A percentile compares a stretch with the other conserved stretches of the same genome.
phyloP scores from a whole-genome alignment of 1,284 basidiomycete genomes.

The Tilletia caries region DNA sequence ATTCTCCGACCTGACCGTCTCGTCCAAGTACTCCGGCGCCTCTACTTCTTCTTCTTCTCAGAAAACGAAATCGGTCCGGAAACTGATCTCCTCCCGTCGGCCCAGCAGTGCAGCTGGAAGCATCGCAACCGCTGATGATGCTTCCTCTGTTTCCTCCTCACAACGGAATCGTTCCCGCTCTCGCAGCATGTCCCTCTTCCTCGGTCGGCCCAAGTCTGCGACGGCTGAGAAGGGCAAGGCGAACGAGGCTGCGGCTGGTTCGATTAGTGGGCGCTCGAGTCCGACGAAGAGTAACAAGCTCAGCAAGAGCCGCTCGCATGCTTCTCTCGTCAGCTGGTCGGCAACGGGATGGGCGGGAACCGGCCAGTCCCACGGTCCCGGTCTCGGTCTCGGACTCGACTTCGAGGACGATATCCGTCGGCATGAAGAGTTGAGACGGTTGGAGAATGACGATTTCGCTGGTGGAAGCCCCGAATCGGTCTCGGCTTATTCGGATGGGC shows the following conservation, averaged over 20 bases:
- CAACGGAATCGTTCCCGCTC: not conserved
- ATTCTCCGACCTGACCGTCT: slow-evolving; percentile 7
- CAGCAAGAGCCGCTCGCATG: slow-evolving; percentile 11
- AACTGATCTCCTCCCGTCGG: not conserved
- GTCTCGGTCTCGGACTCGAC: not conserved
- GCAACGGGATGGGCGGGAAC: slow-evolving; percentile 8
- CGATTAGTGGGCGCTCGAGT: not conserved
- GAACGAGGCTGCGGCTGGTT: not conserved
- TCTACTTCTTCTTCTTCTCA: not conserved
- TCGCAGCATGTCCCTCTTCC: slow-evolving; percentile 8
- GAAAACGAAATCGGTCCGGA: not conserved
- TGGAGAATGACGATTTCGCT: not conserved
- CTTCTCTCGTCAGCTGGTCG: slow-evolving; percentile 7
- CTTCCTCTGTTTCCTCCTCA: too few species aligned
- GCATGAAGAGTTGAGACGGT: not conserved
- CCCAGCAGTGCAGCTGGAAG: slow-evolving; percentile 5
- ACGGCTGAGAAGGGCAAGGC: not conserved
- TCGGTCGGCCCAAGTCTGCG: slow-evolving; percentile 5
- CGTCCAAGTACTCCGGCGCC: not conserved
- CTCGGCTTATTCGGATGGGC: not conserved
- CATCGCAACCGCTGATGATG: not conserved
- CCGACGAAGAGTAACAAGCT: not conserved
- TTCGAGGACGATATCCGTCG: not conserved
- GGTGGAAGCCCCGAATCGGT: not conserved
- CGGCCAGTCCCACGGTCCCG: not conserved